Evolutionary conservation across 495 filamentous ascomycete species (phyloP).

Genomic region (Hapsidospora chrysogenum): DNA sequence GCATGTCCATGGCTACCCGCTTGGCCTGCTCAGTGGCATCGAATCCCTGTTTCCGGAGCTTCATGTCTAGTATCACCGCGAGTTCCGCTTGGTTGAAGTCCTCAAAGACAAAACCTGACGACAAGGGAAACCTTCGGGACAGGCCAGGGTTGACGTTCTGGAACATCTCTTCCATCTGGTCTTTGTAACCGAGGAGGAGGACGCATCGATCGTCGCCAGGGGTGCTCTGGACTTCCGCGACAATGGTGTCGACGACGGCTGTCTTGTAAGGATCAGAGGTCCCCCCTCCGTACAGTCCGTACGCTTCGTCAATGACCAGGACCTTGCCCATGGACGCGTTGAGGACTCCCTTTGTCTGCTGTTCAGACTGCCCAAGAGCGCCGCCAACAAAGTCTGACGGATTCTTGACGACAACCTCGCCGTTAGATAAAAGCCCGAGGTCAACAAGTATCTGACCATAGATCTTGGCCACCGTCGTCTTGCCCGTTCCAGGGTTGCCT

Average conservation of each 20-base stretch:
- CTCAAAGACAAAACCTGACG: slow-evolving; percentile 50
- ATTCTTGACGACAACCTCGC: slow-evolving; percentile 52
- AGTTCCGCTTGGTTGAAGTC: slow-evolving; percentile 49
- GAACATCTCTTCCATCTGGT: slow-evolving; percentile 66
- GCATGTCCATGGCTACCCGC: slow-evolving; percentile 28
- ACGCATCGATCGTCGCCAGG: slow-evolving; percentile 69
- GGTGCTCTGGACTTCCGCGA: slow-evolving; percentile 62
- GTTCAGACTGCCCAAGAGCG: slow-evolving; percentile 47
- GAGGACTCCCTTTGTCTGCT: slow-evolving; percentile 55
- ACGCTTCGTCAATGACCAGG: slow-evolving; percentile 63
- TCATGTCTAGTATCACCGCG: slow-evolving; percentile 37
- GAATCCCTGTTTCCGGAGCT: slow-evolving; percentile 31
- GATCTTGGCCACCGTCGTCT: slow-evolving; percentile 60
- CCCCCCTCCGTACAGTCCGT: slow-evolving; percentile 27
- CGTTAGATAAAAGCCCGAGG: slow-evolving; percentile 41
- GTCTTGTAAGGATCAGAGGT: slow-evolving; percentile 38
- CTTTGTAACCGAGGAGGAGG: slow-evolving; percentile 59
- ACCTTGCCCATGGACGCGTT: slow-evolving; percentile 51
- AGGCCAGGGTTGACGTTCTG: slow-evolving; percentile 67
- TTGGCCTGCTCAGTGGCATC: slow-evolving; percentile 22
- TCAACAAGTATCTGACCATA: slow-evolving; percentile 50
- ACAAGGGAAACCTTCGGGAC: slow-evolving; percentile 47
- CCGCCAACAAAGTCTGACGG: slow-evolving; percentile 57
- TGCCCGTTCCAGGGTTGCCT: slow-evolving; percentile 58
- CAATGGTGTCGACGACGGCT: slow-evolving; percentile 62